Base-by-base conservation (phyloP, 2,329 filamentous ascomycete genomes). In the Paecilomyces variotii region DNA sequence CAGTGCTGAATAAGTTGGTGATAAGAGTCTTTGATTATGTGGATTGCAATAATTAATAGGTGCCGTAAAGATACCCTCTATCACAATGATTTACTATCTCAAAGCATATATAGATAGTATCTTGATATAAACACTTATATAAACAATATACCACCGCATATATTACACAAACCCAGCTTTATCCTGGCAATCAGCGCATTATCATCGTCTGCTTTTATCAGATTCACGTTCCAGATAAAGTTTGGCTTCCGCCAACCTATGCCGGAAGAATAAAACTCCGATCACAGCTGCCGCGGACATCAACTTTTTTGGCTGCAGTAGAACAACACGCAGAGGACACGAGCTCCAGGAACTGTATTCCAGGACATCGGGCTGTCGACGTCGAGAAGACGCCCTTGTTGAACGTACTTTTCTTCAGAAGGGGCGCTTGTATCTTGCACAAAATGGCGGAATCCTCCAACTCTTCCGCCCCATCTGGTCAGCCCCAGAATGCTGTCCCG, bases 371-470 rank as follows among this genome's bases (percentile, higher is more conserved):
- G 25, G 2, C 25, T 52, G 50, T 28, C 50, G 19, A 25, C 50
- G n/a, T 19, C n/a, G 39, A 45, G 39, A 45, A 19, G 39, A 45
- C n/a, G n/a, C 39, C 39, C n/a, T 45, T 45, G n/a, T 7, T 45
- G 2, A 45, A 6, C n/a, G 19, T n/a, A 4, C 5, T 45, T 45
- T 14, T 45, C 19, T 6, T 7, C 12, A n/a, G 4, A 45, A 45
- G 19, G 39, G n/a, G 39, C 19, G 14, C 39, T 45, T 45, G 14
- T 7, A 24, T 45, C 5, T 19, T 2, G 39, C 26, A 54, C 28
- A 67, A 58, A 61, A 77, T 77, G 74, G 67, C 72, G 54, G 73
- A 76, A 54, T 45, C 39, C 45, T 65, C 72, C 34, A 73, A 67
- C 60, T 66, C 73, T 59, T 68, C 70, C 45, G 67, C 73, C 35